Evolutionary conservation across 768 basidiomycete species (phyloP).

Genomic region (Hydnum rufescens): DNA sequence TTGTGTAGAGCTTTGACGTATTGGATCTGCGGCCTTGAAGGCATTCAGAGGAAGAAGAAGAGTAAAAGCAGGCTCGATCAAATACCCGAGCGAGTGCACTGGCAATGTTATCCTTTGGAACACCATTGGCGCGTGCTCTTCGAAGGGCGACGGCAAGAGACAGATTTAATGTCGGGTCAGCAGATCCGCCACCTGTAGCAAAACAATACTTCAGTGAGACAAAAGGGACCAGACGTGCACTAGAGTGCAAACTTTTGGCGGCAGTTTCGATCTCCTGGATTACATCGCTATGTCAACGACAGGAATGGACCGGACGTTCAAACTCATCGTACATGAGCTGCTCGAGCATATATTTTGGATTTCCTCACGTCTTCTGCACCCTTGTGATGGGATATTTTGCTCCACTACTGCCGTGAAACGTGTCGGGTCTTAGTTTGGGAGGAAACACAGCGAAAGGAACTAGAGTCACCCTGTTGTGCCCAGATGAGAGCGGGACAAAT

Average conservation of each 20-base stretch:
- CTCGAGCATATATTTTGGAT: not conserved
- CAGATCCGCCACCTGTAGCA: slow-evolving; percentile 1
- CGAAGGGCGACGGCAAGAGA: not conserved
- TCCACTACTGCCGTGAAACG: slow-evolving; percentile 1
- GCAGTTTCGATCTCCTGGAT: not conserved
- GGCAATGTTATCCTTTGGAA: slow-evolving; percentile 1
- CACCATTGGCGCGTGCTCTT: not conserved
- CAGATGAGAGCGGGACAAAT: no score
- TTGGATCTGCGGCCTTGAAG: not conserved
- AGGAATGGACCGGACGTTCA: not conserved
- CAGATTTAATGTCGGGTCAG: not conserved
- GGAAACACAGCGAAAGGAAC: not conserved
- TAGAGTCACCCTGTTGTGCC: slow-evolving; percentile 1
- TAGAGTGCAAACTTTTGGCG: not conserved
- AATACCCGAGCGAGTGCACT: not conserved
- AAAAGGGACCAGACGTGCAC: no score
- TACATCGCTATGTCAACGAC: not conserved
- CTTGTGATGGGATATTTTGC: slow-evolving; percentile 2
- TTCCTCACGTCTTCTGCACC: slow-evolving; percentile 1
- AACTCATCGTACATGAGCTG: not conserved
- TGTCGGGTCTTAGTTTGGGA: not conserved
- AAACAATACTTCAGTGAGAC: no score
- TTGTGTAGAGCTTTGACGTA: not conserved
- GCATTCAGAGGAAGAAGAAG: not conserved
- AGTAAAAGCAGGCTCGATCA: not conserved